Conservation (phyloP, 345 rosid genomes). For the Aquilaria sinensis region DNA sequence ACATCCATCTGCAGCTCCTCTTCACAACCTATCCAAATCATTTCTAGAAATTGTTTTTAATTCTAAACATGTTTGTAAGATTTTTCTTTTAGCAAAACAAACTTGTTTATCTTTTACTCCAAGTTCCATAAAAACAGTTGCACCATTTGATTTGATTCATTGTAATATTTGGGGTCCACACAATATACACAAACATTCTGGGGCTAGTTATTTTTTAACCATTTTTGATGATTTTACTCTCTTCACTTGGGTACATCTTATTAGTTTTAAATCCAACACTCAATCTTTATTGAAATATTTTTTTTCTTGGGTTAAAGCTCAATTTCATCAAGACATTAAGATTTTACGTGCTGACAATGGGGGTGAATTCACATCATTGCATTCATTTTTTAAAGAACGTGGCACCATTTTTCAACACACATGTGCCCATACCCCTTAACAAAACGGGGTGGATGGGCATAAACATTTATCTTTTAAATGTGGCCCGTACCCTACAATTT, state of each 20-base stretch:
- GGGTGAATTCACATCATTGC: too few species aligned
- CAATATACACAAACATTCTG: background rate
- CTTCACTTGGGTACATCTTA: slow-evolving; percentile 3
- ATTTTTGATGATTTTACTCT: slow-evolving; percentile 8
- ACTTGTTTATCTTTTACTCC: background rate
- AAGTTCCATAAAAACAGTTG: background rate
- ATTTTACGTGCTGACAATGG: too few species aligned
- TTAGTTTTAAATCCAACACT: slow-evolving; percentile 5
- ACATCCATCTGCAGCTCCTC: background rate
- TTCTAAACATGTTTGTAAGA: background rate
- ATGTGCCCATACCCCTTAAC: slow-evolving; percentile 6
- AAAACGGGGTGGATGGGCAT: slow-evolving; percentile 8
- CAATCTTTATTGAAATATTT: background rate
- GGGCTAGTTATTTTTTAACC: background rate
- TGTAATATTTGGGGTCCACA: slow-evolving; percentile 3
- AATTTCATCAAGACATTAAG: too few species aligned
- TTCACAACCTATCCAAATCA: too few species aligned
- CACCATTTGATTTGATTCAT: slow-evolving; percentile 3
- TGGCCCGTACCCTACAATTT: too few species aligned
- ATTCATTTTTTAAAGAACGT: background rate
- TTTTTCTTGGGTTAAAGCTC: slow-evolving; percentile 7
- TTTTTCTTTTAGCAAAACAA: background rate
- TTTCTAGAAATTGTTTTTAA: background rate
- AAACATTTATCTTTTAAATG: slow-evolving; percentile 9
- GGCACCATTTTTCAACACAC: slow-evolving; percentile 7